phyloP scores from a whole-genome alignment of 2,329 filamentous ascomycete genomes.

The Alternaria novae-zelandiae region DNA sequence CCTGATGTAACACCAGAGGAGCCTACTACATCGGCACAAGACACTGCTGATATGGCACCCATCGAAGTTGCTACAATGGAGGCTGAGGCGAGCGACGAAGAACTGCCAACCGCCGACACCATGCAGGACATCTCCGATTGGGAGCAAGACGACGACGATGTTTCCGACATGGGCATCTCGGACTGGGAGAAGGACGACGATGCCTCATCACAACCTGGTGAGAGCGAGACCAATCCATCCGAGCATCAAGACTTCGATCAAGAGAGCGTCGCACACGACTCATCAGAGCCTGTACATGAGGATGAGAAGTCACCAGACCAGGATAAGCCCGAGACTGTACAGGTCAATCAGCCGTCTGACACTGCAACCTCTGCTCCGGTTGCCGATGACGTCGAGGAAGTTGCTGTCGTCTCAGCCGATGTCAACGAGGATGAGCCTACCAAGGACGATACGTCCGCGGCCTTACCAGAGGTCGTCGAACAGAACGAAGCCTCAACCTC shows the following conservation, averaged over 20 bases:
- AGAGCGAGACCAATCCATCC: constrained; percentile 9
- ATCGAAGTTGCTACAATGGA: not conserved
- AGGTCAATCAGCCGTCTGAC: not conserved
- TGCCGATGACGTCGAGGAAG: not conserved
- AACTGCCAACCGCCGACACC: not conserved
- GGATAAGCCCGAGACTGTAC: not conserved
- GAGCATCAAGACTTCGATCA: constrained; percentile 4
- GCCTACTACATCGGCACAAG: not conserved
- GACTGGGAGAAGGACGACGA: constrained; percentile 6
- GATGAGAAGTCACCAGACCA: not conserved
- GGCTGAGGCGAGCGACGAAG: not conserved
- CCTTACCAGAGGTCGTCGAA: not conserved
- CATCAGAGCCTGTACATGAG: not conserved
- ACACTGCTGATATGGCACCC: not conserved
- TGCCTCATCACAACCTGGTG: not conserved
- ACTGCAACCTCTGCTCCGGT: not conserved
- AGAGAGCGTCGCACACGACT: not conserved
- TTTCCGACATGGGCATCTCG: not conserved
- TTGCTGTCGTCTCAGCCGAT: not conserved
- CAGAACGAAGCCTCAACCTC: not conserved
- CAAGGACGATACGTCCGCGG: not conserved
- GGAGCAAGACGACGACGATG: not conserved
- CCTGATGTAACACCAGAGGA: not conserved
- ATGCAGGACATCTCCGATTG: constrained; percentile 1
- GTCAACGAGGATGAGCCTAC: not conserved